Base-by-base conservation (phyloP, 2,329 filamentous ascomycete genomes). In the Cordyceps fumosorosea region DNA sequence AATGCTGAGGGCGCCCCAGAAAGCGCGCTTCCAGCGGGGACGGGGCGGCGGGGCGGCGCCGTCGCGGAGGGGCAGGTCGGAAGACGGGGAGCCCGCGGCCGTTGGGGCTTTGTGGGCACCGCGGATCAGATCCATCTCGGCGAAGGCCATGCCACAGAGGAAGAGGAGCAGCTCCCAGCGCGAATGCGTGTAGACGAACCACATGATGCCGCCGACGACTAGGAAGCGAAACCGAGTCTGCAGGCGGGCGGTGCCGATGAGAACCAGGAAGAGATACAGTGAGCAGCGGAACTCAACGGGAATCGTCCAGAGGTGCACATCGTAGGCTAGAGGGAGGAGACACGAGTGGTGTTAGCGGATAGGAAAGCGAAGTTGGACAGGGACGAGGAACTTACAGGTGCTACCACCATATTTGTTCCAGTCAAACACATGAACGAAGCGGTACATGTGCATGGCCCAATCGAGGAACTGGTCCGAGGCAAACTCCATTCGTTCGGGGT, bases 301-400 rank as follows among this genome's bases (percentile, higher is more conserved):
- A 50, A 87, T 86, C 5, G 84, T 86, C 84, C 84, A 87, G 26
- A 86, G 71, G 64, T 87, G 84, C 29, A 82, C 77, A 67, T 86
- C 82, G 67, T 85, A 84, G 24, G 71, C 75, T 70, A 58, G 8
- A 34, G 29, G 8, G 29, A 29, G 29, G 29, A 29, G 50, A 45
- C 59, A n/a, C 3, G 8, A n/a, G 12, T 3, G 18, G 55, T 45
- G 66, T 73, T 52, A 73, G 68, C 40, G 63, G 22, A 65, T 64
- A 65, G 67, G 29, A 29, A 63, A 61, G 60, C 67, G 57, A 63
- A 63, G 63, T 64, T 37, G 34, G 11, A 37, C 10, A 62, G 62
- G 58, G 60, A 63, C 55, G 24, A 14, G 42, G 20, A 16, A 63
- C 75, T 69, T 71, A 78, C 75, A 69, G 55, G 77, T 81, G 47